These are phyloP conservation scores for Lithohypha guttulata DNA, from an alignment of 2,329 filamentous ascomycete species.

Conservation along the genomic window DNA sequence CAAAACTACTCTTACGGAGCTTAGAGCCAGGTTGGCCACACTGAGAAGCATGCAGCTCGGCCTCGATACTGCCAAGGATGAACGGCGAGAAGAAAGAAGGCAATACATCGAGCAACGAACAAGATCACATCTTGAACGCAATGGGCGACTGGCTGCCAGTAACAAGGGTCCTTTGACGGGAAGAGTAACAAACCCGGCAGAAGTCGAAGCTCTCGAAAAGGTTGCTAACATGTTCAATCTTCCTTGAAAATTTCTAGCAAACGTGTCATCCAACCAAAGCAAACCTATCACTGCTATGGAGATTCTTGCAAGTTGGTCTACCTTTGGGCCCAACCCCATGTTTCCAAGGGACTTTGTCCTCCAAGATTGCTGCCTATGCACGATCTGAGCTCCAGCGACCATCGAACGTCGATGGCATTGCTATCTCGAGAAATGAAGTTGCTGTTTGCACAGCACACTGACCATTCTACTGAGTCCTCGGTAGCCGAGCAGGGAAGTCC, in stretches of 20 bases:
- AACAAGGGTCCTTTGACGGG: constrained; percentile 12
- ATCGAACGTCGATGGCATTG: too few species aligned
- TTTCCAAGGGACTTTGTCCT: too few species aligned
- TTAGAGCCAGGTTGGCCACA: constrained; percentile 53
- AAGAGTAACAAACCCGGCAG: constrained; percentile 15
- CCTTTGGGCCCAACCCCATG: too few species aligned
- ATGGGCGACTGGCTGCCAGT: constrained; percentile 22
- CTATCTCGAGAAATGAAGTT: too few species aligned
- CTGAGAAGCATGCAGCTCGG: constrained; percentile 25
- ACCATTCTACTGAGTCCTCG: neutral
- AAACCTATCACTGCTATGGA: too few species aligned
- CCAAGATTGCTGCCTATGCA: too few species aligned
- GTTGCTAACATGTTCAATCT: constrained; percentile 21
- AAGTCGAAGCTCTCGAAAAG: constrained; percentile 22
- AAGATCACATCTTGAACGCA: constrained; percentile 59
- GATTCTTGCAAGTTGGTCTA: too few species aligned
- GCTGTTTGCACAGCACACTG: too few species aligned
- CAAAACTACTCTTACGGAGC: constrained; percentile 54
- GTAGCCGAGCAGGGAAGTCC: constrained; percentile 9
- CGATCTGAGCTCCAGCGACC: too few species aligned
- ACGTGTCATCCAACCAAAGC: too few species aligned
- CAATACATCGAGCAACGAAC: constrained; percentile 78
- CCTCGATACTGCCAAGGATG: constrained; percentile 32
- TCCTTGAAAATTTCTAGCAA: constrained; percentile 12
- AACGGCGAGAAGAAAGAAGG: constrained; percentile 59